Evolutionary conservation across 2,329 filamentous ascomycete species (phyloP).

Genomic region (Microthyrium microscopicum): DNA sequence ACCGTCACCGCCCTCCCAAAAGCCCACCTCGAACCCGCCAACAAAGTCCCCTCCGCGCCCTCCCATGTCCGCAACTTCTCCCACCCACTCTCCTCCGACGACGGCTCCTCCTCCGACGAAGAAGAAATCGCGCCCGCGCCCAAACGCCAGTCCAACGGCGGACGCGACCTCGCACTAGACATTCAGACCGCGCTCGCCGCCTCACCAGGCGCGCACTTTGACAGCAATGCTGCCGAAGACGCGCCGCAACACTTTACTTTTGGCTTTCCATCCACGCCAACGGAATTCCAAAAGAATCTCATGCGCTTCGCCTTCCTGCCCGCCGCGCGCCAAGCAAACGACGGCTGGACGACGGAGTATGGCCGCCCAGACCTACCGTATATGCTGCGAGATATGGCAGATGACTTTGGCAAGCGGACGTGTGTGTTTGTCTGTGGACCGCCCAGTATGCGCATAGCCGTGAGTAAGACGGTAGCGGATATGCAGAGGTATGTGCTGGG

Average conservation of each 20-base stretch:
- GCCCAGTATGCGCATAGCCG: slow-evolving; percentile 69
- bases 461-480: slow-evolving; percentile 67
- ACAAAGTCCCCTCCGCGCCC: too few species aligned
- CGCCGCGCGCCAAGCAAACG: slow-evolving; percentile 21
- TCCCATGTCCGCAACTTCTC: too few species aligned
- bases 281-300: slow-evolving; percentile 72
- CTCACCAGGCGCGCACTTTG: slow-evolving; percentile 15
- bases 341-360: slow-evolving; percentile 81
- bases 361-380: slow-evolving; percentile 75
- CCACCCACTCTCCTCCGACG: background rate
- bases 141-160: slow-evolving; percentile 15
- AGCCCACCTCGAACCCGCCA: slow-evolving; percentile 19
- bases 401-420: slow-evolving; percentile 60
- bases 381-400: slow-evolving; percentile 70
- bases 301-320: slow-evolving; percentile 79
- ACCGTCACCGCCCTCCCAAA: slow-evolving; percentile 65
- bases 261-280: slow-evolving; percentile 70
- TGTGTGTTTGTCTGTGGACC: slow-evolving; percentile 92
- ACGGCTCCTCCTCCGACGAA: background rate
- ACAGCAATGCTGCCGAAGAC: slow-evolving; percentile 12
- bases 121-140: slow-evolving; percentile 20
- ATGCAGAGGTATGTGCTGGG: slow-evolving; percentile 68
- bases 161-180: slow-evolving; percentile 13
- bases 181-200: slow-evolving; percentile 22
- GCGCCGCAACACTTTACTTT: slow-evolving; percentile 24